Conservation (phyloP, 106 monocot genomes). For the Chionographis japonica region DNA sequence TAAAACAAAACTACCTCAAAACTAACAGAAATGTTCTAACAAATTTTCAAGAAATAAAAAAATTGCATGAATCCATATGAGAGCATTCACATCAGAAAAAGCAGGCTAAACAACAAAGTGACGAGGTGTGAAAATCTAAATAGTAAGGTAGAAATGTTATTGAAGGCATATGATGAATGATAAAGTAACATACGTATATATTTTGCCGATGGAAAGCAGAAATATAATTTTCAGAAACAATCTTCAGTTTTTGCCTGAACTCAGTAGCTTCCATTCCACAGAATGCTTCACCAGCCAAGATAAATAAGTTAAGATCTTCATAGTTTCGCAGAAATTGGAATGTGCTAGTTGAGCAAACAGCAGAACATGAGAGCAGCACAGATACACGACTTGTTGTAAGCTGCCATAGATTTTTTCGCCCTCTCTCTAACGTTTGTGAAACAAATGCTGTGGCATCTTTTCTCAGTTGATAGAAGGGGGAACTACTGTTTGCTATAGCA, state of each 20-base stretch:
- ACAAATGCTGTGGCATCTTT: slow-evolving; percentile 77
- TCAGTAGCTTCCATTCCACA: slow-evolving; percentile 80
- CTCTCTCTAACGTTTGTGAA: slow-evolving; percentile 66
- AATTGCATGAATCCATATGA: too few species aligned
- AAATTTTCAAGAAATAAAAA: too few species aligned
- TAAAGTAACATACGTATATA: slow-evolving; percentile 60
- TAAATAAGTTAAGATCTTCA: slow-evolving; percentile 91
- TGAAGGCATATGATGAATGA: neutral
- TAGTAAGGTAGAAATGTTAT: neutral
- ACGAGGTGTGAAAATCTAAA: too few species aligned
- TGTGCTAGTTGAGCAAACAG: slow-evolving; percentile 83
- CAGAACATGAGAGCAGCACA: slow-evolving; percentile 82
- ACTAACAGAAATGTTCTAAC: too few species aligned
- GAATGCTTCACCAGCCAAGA: slow-evolving; percentile 96
- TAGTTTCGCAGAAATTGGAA: slow-evolving; percentile 87
- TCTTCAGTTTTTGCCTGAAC: slow-evolving; percentile 83
- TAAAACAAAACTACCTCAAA: too few species aligned
- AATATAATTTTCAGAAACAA: slow-evolving; percentile 65
- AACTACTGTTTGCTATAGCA: slow-evolving; percentile 29
- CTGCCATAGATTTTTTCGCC: slow-evolving; percentile 90
- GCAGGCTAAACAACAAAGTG: neutral
- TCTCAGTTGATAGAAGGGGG: slow-evolving; percentile 78
- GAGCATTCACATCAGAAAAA: too few species aligned
- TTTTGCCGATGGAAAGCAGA: slow-evolving; percentile 84
- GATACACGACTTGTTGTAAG: slow-evolving; percentile 87